A percentile compares a stretch with the other conserved stretches of the same genome.
Conservation (phyloP, 495 filamentous ascomycete genomes). For the Tuber magnatum region DNA sequence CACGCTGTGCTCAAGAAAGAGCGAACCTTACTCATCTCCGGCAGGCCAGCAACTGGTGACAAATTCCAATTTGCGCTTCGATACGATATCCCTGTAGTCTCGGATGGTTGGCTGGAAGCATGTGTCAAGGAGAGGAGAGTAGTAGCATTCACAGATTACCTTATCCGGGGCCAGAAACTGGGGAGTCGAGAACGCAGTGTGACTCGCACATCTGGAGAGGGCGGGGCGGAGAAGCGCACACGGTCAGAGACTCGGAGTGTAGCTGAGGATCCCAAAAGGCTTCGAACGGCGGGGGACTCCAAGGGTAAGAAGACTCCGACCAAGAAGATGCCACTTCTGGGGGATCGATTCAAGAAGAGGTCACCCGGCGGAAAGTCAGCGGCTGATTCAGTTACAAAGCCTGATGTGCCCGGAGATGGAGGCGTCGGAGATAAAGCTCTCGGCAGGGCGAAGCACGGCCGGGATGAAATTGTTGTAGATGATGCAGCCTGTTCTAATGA, state of each 20-base stretch:
- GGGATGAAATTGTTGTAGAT: conserved; percentile 10
- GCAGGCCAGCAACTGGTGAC: conserved; percentile 50
- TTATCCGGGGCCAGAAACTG: conserved; percentile 15
- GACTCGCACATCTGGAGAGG: no score
- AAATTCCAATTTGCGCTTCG: conserved; percentile 67
- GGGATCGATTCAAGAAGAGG: conserved; percentile 25
- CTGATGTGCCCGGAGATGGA: conserved; percentile 7
- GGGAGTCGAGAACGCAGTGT: conserved; percentile 8
- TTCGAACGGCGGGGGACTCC: conserved; percentile 21
- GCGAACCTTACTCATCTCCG: conserved; percentile 32
- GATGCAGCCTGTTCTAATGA: not conserved
- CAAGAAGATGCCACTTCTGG: conserved; percentile 32
- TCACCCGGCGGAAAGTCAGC: conserved; percentile 21
- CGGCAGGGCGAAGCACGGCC: not conserved
- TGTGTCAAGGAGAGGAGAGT: conserved; percentile 57
- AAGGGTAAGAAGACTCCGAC: conserved; percentile 31
- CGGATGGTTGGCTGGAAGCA: conserved; percentile 72
- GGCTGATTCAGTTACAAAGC: conserved; percentile 34
- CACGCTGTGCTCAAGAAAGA: conserved; percentile 28
- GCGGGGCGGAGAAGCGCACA: conserved; percentile 11
- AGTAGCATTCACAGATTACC: conserved; percentile 47
- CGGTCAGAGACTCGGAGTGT: conserved; percentile 7
- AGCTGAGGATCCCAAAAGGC: conserved; percentile 28
- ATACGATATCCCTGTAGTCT: conserved; percentile 71
- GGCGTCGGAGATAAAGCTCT: not conserved